These are phyloP conservation scores for Podospora conica DNA, from an alignment of 495 filamentous ascomycete genomes.

Conservation along the genomic window DNA sequence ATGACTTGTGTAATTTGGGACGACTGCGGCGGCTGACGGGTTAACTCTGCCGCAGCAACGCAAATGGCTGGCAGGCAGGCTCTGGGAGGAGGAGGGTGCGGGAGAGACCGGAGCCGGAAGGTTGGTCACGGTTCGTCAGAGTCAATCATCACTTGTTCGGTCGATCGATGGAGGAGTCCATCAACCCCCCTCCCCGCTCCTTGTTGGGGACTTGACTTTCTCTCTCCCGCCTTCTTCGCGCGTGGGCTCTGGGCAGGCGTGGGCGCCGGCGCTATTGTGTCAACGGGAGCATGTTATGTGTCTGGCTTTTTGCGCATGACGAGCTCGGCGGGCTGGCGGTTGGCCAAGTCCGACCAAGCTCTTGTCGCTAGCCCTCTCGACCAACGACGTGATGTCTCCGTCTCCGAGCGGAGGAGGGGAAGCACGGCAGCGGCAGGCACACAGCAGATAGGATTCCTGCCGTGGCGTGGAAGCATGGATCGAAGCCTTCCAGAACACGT, in stretches of 20 bases:
- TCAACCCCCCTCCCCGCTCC: not conserved
- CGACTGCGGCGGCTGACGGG: not conserved
- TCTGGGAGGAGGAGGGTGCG: too few relatives aligned
- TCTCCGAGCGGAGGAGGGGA: not conserved
- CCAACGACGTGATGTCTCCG: not conserved
- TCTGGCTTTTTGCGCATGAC: not conserved
- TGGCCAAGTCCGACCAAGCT: not conserved
- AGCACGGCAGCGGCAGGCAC: not conserved
- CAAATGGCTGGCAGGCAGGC: not conserved
- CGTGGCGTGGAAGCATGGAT: not conserved
- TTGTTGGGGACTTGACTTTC: not conserved
- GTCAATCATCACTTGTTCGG: not conserved
- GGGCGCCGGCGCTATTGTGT: not conserved
- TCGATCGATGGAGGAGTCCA: not conserved
- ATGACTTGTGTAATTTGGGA: not conserved
- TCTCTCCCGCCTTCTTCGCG: not conserved
- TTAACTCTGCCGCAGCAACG: not conserved
- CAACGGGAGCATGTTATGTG: not conserved
- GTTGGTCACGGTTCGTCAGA: not conserved
- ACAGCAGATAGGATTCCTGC: not conserved
- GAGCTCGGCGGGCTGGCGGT: not conserved
- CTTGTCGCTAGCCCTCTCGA: not conserved
- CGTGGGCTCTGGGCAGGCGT: not conserved
- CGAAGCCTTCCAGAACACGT: not conserved
- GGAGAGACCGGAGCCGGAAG: not conserved